Evolutionary conservation across 306 rosid genomes (phyloP).

Genomic region (Rosa multiflora): DNA sequence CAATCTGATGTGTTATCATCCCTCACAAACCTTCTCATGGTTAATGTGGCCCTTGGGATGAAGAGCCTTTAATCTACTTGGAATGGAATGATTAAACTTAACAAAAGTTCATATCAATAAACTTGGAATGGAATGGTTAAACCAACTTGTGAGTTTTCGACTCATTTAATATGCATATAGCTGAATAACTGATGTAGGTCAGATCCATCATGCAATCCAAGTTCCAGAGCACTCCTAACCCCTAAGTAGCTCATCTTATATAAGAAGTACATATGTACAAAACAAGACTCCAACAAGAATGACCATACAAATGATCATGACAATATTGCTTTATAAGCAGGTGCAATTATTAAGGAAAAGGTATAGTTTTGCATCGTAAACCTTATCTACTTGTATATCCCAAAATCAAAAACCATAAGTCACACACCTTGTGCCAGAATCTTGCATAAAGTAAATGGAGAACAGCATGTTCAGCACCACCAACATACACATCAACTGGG

Average conservation of each 20-base stretch:
- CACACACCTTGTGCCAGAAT: conserved; percentile 97
- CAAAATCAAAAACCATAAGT: conserved; percentile 19
- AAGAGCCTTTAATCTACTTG: neutral
- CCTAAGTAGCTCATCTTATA: neutral
- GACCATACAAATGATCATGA: conserved; percentile 12
- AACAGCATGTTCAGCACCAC: conserved; percentile 99
- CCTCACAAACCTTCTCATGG: neutral
- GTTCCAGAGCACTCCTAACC: neutral
- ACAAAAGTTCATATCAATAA: neutral
- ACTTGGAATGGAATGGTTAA: neutral
- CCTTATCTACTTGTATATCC: neutral
- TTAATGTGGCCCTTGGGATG: neutral
- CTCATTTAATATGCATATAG: neutral
- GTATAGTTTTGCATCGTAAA: conserved; percentile 11
- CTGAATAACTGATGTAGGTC: neutral
- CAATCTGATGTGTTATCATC: conserved; percentile 3
- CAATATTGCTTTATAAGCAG: conserved; percentile 10
- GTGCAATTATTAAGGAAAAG: conserved; percentile 15
- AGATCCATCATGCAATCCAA: neutral
- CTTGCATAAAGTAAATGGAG: conserved; percentile 96
- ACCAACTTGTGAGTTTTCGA: neutral
- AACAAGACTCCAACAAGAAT: conserved; percentile 22
- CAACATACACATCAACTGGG: conserved; percentile 96
- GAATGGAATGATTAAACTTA: neutral
- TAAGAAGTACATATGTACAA: neutral